Evolutionary conservation across 2,329 filamentous ascomycete genomes (phyloP).

Genomic region (Ophiostoma ulmi): DNA sequence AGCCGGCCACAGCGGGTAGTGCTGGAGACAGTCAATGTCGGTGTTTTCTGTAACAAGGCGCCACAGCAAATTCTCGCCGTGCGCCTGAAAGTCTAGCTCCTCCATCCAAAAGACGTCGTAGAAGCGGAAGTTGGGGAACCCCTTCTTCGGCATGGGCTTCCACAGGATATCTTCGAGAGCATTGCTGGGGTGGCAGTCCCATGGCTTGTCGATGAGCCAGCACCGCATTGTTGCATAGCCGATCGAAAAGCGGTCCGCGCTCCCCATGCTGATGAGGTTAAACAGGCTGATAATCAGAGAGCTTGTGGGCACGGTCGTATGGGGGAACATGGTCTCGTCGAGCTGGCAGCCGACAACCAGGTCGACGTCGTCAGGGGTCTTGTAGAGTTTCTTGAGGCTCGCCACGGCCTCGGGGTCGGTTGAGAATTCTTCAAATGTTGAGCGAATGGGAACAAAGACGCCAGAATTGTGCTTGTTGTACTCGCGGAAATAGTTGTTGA

Average conservation of each 20-base stretch:
- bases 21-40: slow-evolving; percentile 26
- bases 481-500: slow-evolving; percentile 26
- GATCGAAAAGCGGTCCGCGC: slow-evolving; percentile 27
- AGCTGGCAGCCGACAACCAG: slow-evolving; percentile 28
- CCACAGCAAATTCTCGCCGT: slow-evolving; percentile 26
- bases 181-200: slow-evolving; percentile 28
- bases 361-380: slow-evolving; percentile 26
- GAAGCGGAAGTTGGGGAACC: slow-evolving; percentile 25
- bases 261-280: slow-evolving; percentile 27
- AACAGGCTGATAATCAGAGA: slow-evolving; percentile 27
- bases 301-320: slow-evolving; percentile 24
- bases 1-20: slow-evolving; percentile 25
- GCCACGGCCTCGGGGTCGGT: slow-evolving; percentile 22
- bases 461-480: slow-evolving; percentile 25
- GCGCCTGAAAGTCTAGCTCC: slow-evolving; percentile 26
- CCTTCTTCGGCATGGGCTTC: slow-evolving; percentile 21
- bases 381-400: slow-evolving; percentile 23
- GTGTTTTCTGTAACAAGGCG: slow-evolving; percentile 27
- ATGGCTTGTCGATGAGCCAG: slow-evolving; percentile 28
- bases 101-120: slow-evolving; percentile 26
- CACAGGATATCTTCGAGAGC: slow-evolving; percentile 27
- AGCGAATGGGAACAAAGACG: slow-evolving; percentile 18
- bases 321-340: slow-evolving; percentile 25
- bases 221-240: slow-evolving; percentile 27
- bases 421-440: slow-evolving; percentile 23